Conservation (phyloP, 371 early-diverging fungal species). For the Batkoa obscura region DNA sequence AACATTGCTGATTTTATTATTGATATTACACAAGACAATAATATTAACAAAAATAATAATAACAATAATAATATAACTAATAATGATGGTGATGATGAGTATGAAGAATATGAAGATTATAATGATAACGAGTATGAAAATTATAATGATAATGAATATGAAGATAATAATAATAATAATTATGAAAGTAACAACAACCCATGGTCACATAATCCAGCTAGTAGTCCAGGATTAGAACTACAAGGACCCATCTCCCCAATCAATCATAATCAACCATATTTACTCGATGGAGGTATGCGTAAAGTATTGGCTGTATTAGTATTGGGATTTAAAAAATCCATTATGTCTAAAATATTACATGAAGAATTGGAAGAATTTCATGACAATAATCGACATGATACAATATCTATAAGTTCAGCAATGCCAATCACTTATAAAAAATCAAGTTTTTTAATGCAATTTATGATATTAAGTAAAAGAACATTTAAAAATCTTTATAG, state of each 20-base stretch:
- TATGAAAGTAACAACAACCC: no score
- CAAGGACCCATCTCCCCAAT: no score
- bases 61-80: not conserved
- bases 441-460: slow-evolving; percentile 31
- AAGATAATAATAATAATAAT: no score
- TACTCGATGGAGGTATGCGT: slow-evolving; percentile 2
- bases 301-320: not conserved
- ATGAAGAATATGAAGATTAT: not conserved
- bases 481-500: slow-evolving; percentile 77
- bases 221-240: no score
- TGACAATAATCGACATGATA: slow-evolving; percentile 21
- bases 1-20: slow-evolving; percentile 84
- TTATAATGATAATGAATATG: no score
- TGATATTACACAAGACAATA: slow-evolving; percentile 33
- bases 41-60: not conserved
- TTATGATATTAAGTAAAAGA: slow-evolving; percentile 54
- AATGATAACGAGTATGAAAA: no score
- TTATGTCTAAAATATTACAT: not conserved
- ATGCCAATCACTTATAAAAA: slow-evolving; percentile 11
- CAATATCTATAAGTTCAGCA: slow-evolving; percentile 14
- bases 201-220: no score
- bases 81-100: not conserved
- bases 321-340: not conserved
- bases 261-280: not conserved
- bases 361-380: slow-evolving; percentile 6